phyloP scores from a whole-genome alignment of 345 rosid species.

The Bruguiera gymnorhiza region DNA sequence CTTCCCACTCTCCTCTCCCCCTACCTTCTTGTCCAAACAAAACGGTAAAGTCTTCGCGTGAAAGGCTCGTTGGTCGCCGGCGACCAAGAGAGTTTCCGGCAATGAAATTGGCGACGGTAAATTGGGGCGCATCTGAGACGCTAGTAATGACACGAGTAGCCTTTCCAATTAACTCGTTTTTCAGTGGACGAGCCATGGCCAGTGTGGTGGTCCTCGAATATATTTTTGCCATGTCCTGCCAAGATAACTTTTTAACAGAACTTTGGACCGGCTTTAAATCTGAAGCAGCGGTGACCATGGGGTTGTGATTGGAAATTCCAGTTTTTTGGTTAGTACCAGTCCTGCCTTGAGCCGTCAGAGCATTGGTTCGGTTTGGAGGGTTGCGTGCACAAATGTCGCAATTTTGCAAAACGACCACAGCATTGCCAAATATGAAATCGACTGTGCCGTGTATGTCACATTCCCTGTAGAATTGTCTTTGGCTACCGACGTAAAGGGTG shows the following conservation, averaged over 20 bases:
- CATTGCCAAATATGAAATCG: constrained; percentile 67
- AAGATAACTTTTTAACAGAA: constrained; percentile 41
- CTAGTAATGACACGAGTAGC: constrained; percentile 53
- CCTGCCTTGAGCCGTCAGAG: constrained; percentile 65
- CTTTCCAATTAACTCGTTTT: constrained; percentile 65
- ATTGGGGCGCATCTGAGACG: constrained; percentile 39
- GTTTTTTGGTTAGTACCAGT: constrained; percentile 47
- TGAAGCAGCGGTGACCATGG: constrained; percentile 44
- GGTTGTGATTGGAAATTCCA: constrained; percentile 53
- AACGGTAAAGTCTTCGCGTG: constrained; percentile 1
- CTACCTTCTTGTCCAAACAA: too few relatives aligned
- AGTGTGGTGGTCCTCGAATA: constrained; percentile 35
- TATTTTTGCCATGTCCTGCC: constrained; percentile 68
- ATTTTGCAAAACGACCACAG: constrained; percentile 55
- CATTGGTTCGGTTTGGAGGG: constrained; percentile 40
- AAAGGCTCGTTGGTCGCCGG: constrained; percentile 58
- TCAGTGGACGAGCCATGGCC: constrained; percentile 36
- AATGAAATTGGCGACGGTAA: constrained; percentile 49
- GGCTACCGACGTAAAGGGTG: constrained; percentile 58
- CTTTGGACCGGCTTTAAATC: constrained; percentile 20
- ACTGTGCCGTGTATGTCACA: constrained; percentile 46
- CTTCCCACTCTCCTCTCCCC: too few relatives aligned
- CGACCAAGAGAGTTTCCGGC: constrained; percentile 55
- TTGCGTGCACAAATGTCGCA: constrained; percentile 47
- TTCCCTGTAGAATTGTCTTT: constrained; percentile 42